Base-by-base conservation (phyloP, 2,329 filamentous ascomycete genomes). In the Talaromyces sp. region DNA sequence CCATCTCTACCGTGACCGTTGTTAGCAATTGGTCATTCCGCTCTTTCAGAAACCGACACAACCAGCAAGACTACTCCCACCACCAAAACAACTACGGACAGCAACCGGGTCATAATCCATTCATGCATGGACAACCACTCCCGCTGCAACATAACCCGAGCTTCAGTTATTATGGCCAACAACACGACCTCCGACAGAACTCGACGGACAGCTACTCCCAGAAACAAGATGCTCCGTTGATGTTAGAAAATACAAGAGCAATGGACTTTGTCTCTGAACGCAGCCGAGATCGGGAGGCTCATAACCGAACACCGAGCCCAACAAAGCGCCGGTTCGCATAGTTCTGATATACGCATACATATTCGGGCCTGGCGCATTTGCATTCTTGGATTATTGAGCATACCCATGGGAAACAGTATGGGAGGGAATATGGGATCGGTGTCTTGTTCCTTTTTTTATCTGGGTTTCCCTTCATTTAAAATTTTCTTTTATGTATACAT, bases 1-100 rank as follows among this genome's bases (percentile, higher is more conserved):
- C 62, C 2, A 68, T 68, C 41, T 79, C 78, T 49, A 81, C 68
- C 42, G 78, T 80, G 61, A 79, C 85, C 47, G 77, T 80, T 39
- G 74, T 83, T 54, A 82, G 80, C 51, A 86, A 86, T 66, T 77
- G 82, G 68, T 82, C 82, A 2, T 85, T 86, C 66, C 77, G 78
- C 52, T 76, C 82, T 47, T 79, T 84, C 61, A 67, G 68, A 63
- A 72, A 66, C 57, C 67, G 62, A 56, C 67, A 60, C 22, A 67
- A 69, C 42, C 71, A 68, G 44, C 65, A 68, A 24, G 61, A 65
- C 30, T 69, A 67, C 43, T 24, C 57, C 6, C 66, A 60, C 8
- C 51, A 65, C 2, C 33, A 60, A 30, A 54, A 64, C 22, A 63
- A 55, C 49, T 63, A 63, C 7, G 62, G 59, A 27, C 64, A 67